Percentiles rank a stretch among this genome's conserved stretches.
phyloP scores from a whole-genome alignment of 306 rosid genomes.

The Lupinus albus region DNA sequence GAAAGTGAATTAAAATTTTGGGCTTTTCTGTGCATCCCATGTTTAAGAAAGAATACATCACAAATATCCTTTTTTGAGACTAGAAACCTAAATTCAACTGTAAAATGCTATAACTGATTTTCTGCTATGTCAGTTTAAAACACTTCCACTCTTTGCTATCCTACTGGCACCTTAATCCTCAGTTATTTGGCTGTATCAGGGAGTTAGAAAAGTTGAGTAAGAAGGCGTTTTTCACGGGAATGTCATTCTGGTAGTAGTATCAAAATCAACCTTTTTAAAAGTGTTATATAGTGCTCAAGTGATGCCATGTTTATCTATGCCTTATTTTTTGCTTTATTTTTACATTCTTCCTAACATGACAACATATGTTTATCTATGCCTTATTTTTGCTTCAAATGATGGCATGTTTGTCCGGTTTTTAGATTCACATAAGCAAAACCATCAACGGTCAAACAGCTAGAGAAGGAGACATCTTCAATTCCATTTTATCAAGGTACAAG shows the following conservation, averaged over 20 bases:
- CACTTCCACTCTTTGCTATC: background rate
- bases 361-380: background rate
- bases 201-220: conserved; percentile 12
- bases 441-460: conserved; percentile 39
- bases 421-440: conserved; percentile 55
- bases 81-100: conserved; percentile 24
- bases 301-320: too few species aligned
- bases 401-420: conserved; percentile 34
- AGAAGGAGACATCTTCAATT: conserved; percentile 40
- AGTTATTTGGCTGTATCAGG: background rate
- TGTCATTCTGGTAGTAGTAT: background rate
- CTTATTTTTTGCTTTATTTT: too few species aligned
- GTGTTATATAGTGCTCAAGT: background rate
- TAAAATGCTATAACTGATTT: conserved; percentile 22
- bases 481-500: conserved; percentile 47
- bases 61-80: background rate
- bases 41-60: conserved; percentile 19
- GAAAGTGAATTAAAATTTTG: conserved; percentile 15
- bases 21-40: background rate
- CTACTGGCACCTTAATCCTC: conserved; percentile 10
- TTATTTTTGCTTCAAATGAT: conserved; percentile 31
- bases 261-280: background rate
- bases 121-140: conserved; percentile 31
- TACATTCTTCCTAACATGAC: conserved; percentile 1
- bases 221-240: conserved; percentile 4